Evolutionary conservation across 2,329 filamentous ascomycete genomes (phyloP).

Genomic region (Fusarium piperis): DNA sequence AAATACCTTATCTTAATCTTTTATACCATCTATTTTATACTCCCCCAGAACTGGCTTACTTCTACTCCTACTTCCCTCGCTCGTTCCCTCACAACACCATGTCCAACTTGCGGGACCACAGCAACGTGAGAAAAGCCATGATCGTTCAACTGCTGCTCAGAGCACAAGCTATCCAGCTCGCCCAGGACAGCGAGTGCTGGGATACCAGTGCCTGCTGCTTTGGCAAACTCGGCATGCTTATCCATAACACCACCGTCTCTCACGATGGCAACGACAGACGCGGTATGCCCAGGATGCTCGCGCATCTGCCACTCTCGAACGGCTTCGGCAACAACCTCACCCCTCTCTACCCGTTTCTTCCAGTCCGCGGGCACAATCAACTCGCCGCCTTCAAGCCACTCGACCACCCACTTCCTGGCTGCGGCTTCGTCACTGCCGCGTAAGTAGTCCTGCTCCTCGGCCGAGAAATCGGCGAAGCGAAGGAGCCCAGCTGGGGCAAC

Average conservation of each 20-base stretch:
- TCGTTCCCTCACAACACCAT: slow-evolving; percentile 40
- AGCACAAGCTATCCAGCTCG: slow-evolving; percentile 37
- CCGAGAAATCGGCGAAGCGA: slow-evolving; percentile 37
- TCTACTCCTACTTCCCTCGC: slow-evolving; percentile 28
- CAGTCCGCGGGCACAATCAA: slow-evolving; percentile 55
- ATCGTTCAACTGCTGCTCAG: slow-evolving; percentile 10
- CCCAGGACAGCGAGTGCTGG: slow-evolving; percentile 36
- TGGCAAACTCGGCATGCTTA: slow-evolving; percentile 34
- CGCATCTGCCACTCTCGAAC: slow-evolving; percentile 59
- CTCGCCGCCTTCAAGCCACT: slow-evolving; percentile 55
- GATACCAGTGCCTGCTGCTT: slow-evolving; percentile 19
- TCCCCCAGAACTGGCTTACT: slow-evolving; percentile 24
- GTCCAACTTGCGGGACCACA: slow-evolving; percentile 33
- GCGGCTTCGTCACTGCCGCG: slow-evolving; percentile 43
- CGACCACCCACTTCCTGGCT: slow-evolving; percentile 49
- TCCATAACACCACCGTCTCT: slow-evolving; percentile 57
- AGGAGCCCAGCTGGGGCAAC: slow-evolving; percentile 61
- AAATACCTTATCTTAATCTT: too few species aligned
- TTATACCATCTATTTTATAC: background rate
- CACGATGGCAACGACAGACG: slow-evolving; percentile 57
- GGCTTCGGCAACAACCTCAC: slow-evolving; percentile 58
- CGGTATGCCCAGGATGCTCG: slow-evolving; percentile 56
- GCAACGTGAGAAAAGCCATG: slow-evolving; percentile 34
- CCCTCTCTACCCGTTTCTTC: slow-evolving; percentile 51
- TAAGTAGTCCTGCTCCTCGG: slow-evolving; percentile 36